phyloP scores from a whole-genome alignment of 805 yeast species.

The Saccharomycopsis fibuligera region DNA sequence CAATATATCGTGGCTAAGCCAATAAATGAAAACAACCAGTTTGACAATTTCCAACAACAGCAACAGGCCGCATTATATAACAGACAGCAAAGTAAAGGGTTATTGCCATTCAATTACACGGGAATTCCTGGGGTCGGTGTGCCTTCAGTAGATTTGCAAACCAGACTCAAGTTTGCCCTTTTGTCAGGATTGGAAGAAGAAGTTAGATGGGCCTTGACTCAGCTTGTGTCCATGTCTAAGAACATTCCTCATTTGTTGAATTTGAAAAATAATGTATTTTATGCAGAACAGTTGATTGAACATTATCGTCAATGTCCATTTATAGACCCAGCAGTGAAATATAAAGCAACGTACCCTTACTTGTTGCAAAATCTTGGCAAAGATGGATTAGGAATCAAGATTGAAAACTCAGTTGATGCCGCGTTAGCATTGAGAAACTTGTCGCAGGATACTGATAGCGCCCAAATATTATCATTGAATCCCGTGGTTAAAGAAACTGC shows the following conservation, averaged over 20 bases:
- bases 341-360: constrained; percentile 2
- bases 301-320: constrained; percentile 10
- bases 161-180: constrained; percentile 12
- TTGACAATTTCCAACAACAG: constrained; percentile 15
- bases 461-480: constrained; percentile 63
- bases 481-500: constrained; percentile 40
- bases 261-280: constrained; percentile 8
- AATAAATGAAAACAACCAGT: constrained; percentile 16
- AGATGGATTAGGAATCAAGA: not conserved
- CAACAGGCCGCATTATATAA: constrained; percentile 1
- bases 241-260: constrained; percentile 10
- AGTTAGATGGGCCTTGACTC: constrained; percentile 19
- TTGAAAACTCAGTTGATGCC: constrained; percentile 18
- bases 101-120: constrained; percentile 14
- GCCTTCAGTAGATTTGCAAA: constrained; percentile 7
- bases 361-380: constrained; percentile 11
- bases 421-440: constrained; percentile 66
- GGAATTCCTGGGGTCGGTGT: constrained; percentile 20
- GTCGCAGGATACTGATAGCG: constrained; percentile 76
- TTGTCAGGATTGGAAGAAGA: constrained; percentile 10
- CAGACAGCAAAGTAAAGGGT: constrained; percentile 1
- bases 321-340: not conserved
- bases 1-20: constrained; percentile 9
- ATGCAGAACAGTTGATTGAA: constrained; percentile 12
- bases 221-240: constrained; percentile 12